These are phyloP conservation scores for Penicillium frequentans DNA, from an alignment of 2,329 filamentous ascomycete species.

Conservation along the genomic window DNA sequence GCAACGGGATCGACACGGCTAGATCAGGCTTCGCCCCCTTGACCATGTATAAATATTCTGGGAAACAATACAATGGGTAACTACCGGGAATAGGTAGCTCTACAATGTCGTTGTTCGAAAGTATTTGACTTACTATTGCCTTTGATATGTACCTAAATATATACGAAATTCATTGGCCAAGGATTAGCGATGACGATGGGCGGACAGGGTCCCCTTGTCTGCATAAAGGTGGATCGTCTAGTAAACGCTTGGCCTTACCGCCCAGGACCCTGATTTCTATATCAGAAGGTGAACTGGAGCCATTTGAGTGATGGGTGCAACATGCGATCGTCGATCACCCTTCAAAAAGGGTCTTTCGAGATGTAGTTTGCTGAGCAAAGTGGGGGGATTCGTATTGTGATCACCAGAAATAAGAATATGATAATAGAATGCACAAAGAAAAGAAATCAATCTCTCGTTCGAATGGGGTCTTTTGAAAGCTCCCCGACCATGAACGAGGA, in stretches of 20 bases:
- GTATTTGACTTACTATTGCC: background rate
- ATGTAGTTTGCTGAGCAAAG: slow-evolving; percentile 3
- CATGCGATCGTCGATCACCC: background rate
- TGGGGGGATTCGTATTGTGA: slow-evolving; percentile 5
- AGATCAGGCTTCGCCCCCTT: background rate
- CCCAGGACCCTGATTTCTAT: background rate
- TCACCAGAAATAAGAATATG: background rate
- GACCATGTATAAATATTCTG: background rate
- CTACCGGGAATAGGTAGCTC: background rate
- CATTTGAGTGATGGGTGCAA: background rate
- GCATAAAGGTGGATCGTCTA: slow-evolving; percentile 9
- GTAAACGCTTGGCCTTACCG: background rate
- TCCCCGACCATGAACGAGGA: slow-evolving; percentile 4
- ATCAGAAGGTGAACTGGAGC: background rate
- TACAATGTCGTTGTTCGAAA: background rate
- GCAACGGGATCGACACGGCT: slow-evolving; percentile 19
- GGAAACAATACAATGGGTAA: background rate
- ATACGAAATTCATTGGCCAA: background rate
- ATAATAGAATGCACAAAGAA: slow-evolving; percentile 21
- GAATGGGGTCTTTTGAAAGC: background rate
- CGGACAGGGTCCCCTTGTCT: slow-evolving; percentile 5
- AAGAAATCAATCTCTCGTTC: slow-evolving; percentile 7
- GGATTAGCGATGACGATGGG: background rate
- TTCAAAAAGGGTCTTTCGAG: background rate
- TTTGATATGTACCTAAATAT: too few relatives aligned